Evolutionary conservation across 768 basidiomycete species (phyloP), one percentile per base, ranked within the genome.

Genomic region (Neoboletus subvelutipes): DNA sequence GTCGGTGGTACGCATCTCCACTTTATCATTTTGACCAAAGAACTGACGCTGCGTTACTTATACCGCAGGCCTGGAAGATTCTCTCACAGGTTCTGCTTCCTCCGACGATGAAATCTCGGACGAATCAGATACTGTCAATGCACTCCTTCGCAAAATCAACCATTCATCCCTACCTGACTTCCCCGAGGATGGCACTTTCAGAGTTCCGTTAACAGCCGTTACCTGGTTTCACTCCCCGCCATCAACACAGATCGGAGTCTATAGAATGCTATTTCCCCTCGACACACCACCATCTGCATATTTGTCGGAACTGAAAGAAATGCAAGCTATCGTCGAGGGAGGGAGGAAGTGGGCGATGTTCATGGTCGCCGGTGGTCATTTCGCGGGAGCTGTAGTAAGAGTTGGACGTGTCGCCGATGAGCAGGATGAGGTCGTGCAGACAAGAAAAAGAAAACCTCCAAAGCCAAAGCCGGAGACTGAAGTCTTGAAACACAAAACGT

Each of bases 341-440:
- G 91, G 86, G 17, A 78, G 94, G 39, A 88, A 83, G 57, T 96
- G 95, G 90, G 92, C 94, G 0, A 73, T 98, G 80, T 90, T 99
- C 65, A 97, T 98, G 94, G 85, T 89, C 40, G 97, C 97, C 0
- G 95, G 97, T 22, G 97, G 97, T 12, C 97, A 99, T 72, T 98
- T 99, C 74, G 97, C 97, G 15, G 97, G 96, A 26, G 88, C 94
- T 54, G 79, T 99, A 34, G 86, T 87, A 13, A 79, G 86, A 34
- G 89, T 93, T 28, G 83, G 86, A 72, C 73, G 77, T 57, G 58
- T 80, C 55, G 76, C 75, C 17, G 78, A 79, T 7, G 82, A 83
- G 4, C 73, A 73, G 51, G 67, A 66, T 39, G 61, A 60, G 28
- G 64, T 72, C 51, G 70, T 77, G 58, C 72, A 73, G 57, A 71